Base-by-base conservation (phyloP, 495 filamentous ascomycete genomes). In the Chaetomium tenue region DNA sequence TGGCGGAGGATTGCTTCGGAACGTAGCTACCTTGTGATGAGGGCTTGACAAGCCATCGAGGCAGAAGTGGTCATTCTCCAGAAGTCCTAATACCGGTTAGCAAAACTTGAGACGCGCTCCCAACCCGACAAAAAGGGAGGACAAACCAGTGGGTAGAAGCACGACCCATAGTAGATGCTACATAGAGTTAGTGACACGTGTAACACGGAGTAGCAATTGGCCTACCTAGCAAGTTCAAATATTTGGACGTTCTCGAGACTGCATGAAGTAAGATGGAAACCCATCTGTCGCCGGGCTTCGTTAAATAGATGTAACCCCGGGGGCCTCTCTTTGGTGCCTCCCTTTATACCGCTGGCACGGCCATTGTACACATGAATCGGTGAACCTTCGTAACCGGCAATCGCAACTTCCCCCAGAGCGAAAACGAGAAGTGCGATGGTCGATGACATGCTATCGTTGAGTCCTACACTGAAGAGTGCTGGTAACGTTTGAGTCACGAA, bases 301-400 rank as follows among this genome's bases (percentile, higher is more conserved):
- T 86, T 87, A 69, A 87, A 87, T 25, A 86, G 72, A 3, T 75
- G 74, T 7, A 87, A 68, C 5, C 85, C 85, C 0, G 85, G 85
- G n/a, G 85, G 84, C 16, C 70, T 69, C 13, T 78, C 74, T 5
- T 65, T 58, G 9, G 78, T 71, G 2, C 83, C 83, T 15, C 84
- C 84, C 52, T 80, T 80, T 11, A 86, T 68, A 5, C 84, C 84
- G 64, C 82, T 85, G 7, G 75, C 70, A 7, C 77, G 75, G 26
- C 82, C 81, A 39, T 79, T 75, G 26, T 77, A 63, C 2, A 71
- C 63, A 22, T 74, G 71, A 54, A 86, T 65, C 4, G 82, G 81
- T 13, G 67, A 66, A 2, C 80, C 82, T 12, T 76, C 76, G 18
- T 74, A 71, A 5, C 77, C 82, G 30, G 79, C 80, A 30, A 83